Evolutionary conservation across 2,329 filamentous ascomycete genomes (phyloP), one percentile per base, ranked within the genome.

Genomic region (Arthrobotrys iridis): DNA sequence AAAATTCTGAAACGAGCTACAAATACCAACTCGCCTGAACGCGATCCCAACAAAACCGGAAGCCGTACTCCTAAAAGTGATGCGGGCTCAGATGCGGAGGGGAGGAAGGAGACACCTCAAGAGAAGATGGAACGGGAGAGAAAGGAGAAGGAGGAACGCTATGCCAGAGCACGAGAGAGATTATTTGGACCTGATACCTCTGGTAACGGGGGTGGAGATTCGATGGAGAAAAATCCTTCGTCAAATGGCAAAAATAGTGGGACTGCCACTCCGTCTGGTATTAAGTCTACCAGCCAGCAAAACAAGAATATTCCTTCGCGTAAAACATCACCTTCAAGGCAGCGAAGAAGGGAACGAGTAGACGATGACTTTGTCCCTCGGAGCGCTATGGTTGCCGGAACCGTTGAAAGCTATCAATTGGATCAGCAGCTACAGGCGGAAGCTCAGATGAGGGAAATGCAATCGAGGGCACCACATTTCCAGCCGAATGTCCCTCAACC

Each of bases 1-100:
- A 79, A 78, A 33, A 79, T 80, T 30, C 62, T 79, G 15, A 80
- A 78, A 58, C 78, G 78, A 6, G 68, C 74, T 6, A 76, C 73
- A 1, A 62, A 76, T 57, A 67, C 58, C 41, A 75, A 40, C 33
- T 62, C 72, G 4, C 60, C 64, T 11, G 70, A 41, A 37, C 52
- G 62, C 18, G 46, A 64, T 35, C 63, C 52, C 52, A 73, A 50
- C 55, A 78, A 50, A 65, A 57, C 60, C 22, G 50, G 48, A 62
- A 73, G 50, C 63, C 68, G 64, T 64, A 78, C 76, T 4, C 64
- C 70, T 2, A 76, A 78, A 26, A 66, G 76, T 15, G 77, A 79
- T 58, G 57, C 59, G 8, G 65, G 59, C 22, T 68, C 63, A 4
- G 72, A 76, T n/a, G 52, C 50, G 18, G 72, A 76, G 28, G 64